phyloP scores from a whole-genome alignment of 768 basidiomycete genomes.

The Mycena latifolia region DNA sequence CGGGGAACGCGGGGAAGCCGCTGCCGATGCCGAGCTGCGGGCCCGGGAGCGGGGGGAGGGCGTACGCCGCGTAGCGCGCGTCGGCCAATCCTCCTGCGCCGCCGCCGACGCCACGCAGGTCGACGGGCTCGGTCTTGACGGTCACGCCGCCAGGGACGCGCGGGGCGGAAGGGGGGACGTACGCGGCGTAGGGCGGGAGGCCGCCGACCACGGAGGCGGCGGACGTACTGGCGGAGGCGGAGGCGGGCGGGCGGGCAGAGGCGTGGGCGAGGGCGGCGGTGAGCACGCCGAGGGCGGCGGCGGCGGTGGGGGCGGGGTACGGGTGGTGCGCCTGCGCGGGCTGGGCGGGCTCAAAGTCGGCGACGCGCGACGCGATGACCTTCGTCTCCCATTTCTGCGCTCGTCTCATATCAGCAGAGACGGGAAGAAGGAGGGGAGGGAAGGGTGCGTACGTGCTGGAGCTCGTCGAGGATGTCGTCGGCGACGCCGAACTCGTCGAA shows the following conservation, averaged over 20 bases:
- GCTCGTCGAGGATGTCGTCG: conserved; percentile 73
- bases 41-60: conserved; percentile 55
- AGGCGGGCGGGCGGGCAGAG: too few relatives aligned
- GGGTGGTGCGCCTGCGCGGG: conserved; percentile 49
- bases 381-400: conserved; percentile 81
- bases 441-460: conserved; percentile 68
- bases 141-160: neutral
- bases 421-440: conserved; percentile 25
- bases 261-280: too few relatives aligned
- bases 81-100: too few relatives aligned
- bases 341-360: conserved; percentile 64
- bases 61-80: conserved; percentile 60
- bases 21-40: conserved; percentile 56
- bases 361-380: conserved; percentile 76
- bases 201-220: too few relatives aligned
- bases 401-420: neutral
- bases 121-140: conserved; percentile 63
- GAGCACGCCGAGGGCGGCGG: too few relatives aligned
- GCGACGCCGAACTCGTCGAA: conserved; percentile 85
- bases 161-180: conserved; percentile 36
- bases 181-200: conserved; percentile 51
- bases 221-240: too few relatives aligned
- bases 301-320: conserved; percentile 42
- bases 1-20: neutral
- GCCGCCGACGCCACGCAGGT: too few relatives aligned